Percentiles rank a stretch among this genome's conserved stretches.
phyloP scores from a whole-genome alignment of 1,284 basidiomycete genomes.

The Sporisorium exsertum region DNA sequence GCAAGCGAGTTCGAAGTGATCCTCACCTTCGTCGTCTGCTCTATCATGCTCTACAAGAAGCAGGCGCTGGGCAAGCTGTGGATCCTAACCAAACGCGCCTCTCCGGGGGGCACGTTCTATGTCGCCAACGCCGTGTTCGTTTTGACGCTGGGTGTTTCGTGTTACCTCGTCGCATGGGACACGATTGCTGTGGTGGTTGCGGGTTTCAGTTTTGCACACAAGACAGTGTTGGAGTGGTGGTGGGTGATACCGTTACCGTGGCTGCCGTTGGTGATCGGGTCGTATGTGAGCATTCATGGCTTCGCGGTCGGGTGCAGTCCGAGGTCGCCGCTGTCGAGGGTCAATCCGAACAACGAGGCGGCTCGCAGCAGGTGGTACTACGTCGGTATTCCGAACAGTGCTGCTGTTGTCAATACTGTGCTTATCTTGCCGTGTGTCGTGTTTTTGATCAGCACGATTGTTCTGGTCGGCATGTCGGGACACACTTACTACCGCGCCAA shows the following conservation, averaged over 20 bases:
- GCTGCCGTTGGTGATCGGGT: slow-evolving; percentile 13
- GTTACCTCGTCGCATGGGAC: slow-evolving; percentile 22
- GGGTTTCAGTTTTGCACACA: background rate
- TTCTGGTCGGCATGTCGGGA: slow-evolving; percentile 2
- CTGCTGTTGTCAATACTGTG: slow-evolving; percentile 4
- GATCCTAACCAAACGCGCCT: slow-evolving; percentile 22
- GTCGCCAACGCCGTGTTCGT: slow-evolving; percentile 35
- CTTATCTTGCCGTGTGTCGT: slow-evolving; percentile 16
- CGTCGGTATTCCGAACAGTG: slow-evolving; percentile 3
- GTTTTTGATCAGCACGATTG: slow-evolving; percentile 9
- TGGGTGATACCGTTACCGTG: slow-evolving; percentile 42
- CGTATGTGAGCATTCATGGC: slow-evolving; percentile 30
- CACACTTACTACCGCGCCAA: slow-evolving; percentile 14
- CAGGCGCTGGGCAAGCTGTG: slow-evolving; percentile 21
- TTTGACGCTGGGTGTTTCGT: slow-evolving; percentile 12
- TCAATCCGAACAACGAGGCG: background rate
- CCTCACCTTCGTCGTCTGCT: slow-evolving; percentile 21
- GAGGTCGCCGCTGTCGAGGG: slow-evolving; percentile 2
- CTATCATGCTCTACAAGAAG: slow-evolving; percentile 33
- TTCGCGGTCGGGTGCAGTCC: slow-evolving; percentile 26
- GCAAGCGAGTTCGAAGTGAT: slow-evolving; percentile 21
- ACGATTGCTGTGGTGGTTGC: background rate
- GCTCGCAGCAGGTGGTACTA: slow-evolving; percentile 10
- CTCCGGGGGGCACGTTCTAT: slow-evolving; percentile 13
- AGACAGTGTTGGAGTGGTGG: slow-evolving; percentile 9